A percentile compares a stretch with the other conserved stretches of the same genome.
Conservation (phyloP, 2,329 filamentous ascomycete species). For the Apiospora kogelbergensis region DNA sequence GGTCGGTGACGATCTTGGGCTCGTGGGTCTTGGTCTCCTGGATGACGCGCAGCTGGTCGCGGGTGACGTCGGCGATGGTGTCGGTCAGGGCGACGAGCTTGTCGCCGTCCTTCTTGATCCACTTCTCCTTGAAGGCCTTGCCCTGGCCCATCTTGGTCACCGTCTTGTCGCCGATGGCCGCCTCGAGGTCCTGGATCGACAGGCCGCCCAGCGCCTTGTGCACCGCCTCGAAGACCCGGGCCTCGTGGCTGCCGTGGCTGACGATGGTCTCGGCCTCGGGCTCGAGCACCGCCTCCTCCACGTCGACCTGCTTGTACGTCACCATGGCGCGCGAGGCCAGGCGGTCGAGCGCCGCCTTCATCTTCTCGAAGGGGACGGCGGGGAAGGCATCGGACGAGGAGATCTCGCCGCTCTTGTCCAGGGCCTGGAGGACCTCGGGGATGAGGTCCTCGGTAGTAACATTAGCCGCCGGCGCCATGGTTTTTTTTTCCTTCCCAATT, state of each 20-base stretch:
- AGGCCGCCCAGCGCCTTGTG: constrained; percentile 74
- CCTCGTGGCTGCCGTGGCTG: constrained; percentile 76
- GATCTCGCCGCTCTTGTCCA: constrained; percentile 64
- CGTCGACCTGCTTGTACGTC: constrained; percentile 78
- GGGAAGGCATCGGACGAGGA: constrained; percentile 71
- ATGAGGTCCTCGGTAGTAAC: constrained; percentile 56
- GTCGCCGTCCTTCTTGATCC: constrained; percentile 63
- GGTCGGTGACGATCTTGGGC: constrained; percentile 72
- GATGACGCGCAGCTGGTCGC: constrained; percentile 72
- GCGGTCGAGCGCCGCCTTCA: constrained; percentile 88
- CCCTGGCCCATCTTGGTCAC: constrained; percentile 85
- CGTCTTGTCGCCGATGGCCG: constrained; percentile 69
- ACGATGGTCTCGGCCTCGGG: constrained; percentile 72
- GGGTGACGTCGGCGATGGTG: constrained; percentile 73
- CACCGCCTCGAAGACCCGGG: constrained; percentile 76
- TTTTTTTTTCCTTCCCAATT: neutral
- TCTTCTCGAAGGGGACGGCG: constrained; percentile 59
- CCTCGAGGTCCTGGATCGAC: constrained; percentile 72
- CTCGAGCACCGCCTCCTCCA: constrained; percentile 75
- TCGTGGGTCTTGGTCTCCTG: constrained; percentile 69
- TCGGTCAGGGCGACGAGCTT: constrained; percentile 43
- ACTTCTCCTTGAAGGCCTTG: constrained; percentile 85
- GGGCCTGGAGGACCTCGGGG: constrained; percentile 62
- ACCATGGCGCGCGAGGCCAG: constrained; percentile 85
- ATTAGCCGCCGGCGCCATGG: constrained; percentile 43